These are phyloP conservation scores for Bipolaris cookei DNA, from an alignment of 2,329 filamentous ascomycete genomes.

Conservation along the genomic window DNA sequence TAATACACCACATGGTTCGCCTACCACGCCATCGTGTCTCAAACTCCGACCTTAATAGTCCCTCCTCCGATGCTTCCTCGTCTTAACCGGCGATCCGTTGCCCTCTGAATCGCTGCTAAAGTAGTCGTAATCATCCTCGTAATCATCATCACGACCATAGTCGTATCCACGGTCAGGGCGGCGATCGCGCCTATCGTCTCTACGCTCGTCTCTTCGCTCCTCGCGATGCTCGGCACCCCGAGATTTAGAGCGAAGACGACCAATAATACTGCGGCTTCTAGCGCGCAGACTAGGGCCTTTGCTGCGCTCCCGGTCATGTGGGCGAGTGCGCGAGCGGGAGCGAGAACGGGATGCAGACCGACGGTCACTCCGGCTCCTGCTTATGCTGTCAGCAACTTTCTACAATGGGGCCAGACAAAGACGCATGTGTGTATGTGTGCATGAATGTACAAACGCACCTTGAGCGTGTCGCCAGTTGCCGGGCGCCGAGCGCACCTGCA, in stretches of 20 bases:
- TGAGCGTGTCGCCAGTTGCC: conserved; percentile 29
- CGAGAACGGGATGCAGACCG: conserved; percentile 27
- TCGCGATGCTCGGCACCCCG: conserved; percentile 17
- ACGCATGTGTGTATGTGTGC: not conserved
- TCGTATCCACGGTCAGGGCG: conserved; percentile 29
- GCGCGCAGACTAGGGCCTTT: conserved; percentile 27
- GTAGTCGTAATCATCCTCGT: conserved; percentile 19
- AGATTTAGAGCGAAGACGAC: conserved; percentile 35
- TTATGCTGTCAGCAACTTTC: conserved; percentile 2
- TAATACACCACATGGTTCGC: conserved; percentile 6
- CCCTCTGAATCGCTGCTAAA: conserved; percentile 25
- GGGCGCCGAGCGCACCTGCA: conserved; percentile 43
- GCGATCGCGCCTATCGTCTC: conserved; percentile 19
- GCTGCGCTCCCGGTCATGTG: conserved; percentile 22
- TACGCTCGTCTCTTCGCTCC: conserved; percentile 12
- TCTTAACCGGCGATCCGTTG: conserved; percentile 20
- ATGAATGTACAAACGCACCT: conserved; percentile 15
- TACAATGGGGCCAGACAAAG: not conserved
- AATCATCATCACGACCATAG: conserved; percentile 13
- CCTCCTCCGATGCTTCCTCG: conserved; percentile 20
- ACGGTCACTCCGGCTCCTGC: conserved; percentile 27
- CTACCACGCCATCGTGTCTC: not conserved
- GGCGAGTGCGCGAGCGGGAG: conserved; percentile 27
- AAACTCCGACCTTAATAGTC: conserved; percentile 10
- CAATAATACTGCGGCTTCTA: conserved; percentile 36